Conservation (phyloP, 116 monocot genomes). For the Trichopus zeylanicus region DNA sequence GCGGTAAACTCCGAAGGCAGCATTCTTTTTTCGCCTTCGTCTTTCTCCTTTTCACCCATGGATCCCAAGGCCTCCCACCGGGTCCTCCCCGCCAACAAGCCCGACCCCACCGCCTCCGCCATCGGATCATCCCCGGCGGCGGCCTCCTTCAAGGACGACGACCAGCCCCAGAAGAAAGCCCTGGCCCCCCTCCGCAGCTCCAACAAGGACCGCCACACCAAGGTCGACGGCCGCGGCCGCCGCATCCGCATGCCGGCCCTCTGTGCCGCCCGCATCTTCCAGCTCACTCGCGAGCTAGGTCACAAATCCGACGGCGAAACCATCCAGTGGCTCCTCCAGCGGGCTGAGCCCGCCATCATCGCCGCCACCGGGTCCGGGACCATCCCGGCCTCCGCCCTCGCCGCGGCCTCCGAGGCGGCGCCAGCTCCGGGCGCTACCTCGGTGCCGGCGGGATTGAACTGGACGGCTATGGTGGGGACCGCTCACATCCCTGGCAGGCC, state of each 20-base stretch:
- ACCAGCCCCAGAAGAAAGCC: conserved; percentile 5
- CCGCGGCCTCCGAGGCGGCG: conserved; percentile 6
- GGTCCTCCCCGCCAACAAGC: not conserved
- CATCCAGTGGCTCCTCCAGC: conserved; percentile 35
- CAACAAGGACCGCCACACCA: conserved; percentile 37
- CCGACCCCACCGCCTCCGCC: not conserved
- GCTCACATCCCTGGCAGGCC: too few species aligned
- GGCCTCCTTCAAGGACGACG: not conserved
- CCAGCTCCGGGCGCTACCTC: conserved; percentile 1
- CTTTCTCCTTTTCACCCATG: too few species aligned
- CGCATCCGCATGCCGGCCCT: conserved; percentile 35
- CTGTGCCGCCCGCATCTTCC: conserved; percentile 31
- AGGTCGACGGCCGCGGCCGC: conserved; percentile 29
- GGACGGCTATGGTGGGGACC: conserved; percentile 8
- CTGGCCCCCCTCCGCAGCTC: conserved; percentile 20
- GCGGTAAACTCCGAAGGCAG: too few species aligned
- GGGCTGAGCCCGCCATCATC: conserved; percentile 29
- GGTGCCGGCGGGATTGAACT: conserved; percentile 5
- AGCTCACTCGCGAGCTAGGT: conserved; percentile 27
- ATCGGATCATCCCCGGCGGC: not conserved
- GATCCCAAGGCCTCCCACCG: too few species aligned
- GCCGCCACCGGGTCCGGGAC: conserved; percentile 33
- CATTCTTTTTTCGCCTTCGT: too few species aligned
- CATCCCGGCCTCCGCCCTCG: conserved; percentile 22
- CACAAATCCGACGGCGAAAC: conserved; percentile 34